Evolutionary conservation across 2,329 filamentous ascomycete genomes (phyloP), one percentile per base, ranked within the genome.

Genomic region (Chaetomiaceae sp.): DNA sequence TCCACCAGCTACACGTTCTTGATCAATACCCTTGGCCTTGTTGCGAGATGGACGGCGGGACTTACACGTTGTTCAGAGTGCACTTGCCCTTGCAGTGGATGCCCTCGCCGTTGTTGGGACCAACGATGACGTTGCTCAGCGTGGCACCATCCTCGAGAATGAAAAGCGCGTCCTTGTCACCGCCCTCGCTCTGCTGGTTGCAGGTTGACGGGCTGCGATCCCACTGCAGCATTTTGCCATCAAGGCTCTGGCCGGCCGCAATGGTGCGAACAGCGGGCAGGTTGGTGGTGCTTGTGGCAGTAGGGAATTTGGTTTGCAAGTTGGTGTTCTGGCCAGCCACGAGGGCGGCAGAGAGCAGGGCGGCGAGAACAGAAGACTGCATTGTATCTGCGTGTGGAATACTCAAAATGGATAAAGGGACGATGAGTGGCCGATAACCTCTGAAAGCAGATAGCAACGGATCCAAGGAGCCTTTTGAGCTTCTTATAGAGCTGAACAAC

Each of bases 41-140:
- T 13, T 18, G 11, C 4, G 5, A 20, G 34, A 20, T n/a, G 13
- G 20, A n/a, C 4, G 5, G 1, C 18, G 21, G 13, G 16, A 57
- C 62, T 49, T 59, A 62, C 59, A 63, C 47, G 37, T 63, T 65
- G 41, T 70, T 70, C 30, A 76, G 62, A 7, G 70, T 75, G 63
- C 75, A 78, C 2, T 65, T 61, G 18, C 75, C 75, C 48, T 71
- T 63, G 65, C 75, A 79, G 65, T 78, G 75, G 27, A 78, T 68
- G 51, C 71, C 75, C 62, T 76, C 75, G 45, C 71, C 69, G 56
- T 76, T 68, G 58, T 74, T 71, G 13, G 71, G 69, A 13, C 77
- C 75, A 48, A 79, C 76, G 60, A 79, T 75, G 59, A 74, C 75
- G 61, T 79, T 78, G 60, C 69, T 73, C 16, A 79, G 66, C 20